Evolutionary conservation across 305 asterid genomes (phyloP), one percentile per base, ranked within the genome.

Genomic region (Fraxinus dipetala): DNA sequence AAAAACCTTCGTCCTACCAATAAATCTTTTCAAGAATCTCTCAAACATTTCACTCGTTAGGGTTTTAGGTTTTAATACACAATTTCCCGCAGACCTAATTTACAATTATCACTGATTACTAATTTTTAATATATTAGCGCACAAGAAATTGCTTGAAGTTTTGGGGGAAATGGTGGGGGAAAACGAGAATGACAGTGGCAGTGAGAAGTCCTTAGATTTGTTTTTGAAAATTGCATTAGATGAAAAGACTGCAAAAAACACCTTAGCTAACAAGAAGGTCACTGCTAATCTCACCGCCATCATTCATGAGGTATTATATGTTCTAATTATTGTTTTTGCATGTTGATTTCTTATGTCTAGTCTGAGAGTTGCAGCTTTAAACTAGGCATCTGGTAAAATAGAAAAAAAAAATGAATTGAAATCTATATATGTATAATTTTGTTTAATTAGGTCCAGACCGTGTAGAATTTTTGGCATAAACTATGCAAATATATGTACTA

Each of bases 251-350:
- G 98, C 99, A 0, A 92, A 92, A 72, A 95, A 95, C 86, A 94
- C 99, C 3, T 82, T 94, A 28, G 97, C 98, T 0, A 95, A 95
- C 77, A 94, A 87, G 28, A 95, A 94, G 89, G 98, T 94, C 78
- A 95, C 98, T 7, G 84, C 89, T 63, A 92, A 89, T 88, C 94
- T 95, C 59, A 89, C 86, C 36, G 92, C 92, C 86, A 93, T 95
- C 72, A 95, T 95, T 78, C 90, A 89, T 74, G 99, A 95, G 97
- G 99, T 95, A 85, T 48, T 16, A 79, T 34, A n/a, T 26, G 4
- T 79, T 0, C 1, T 28, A 26, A 18, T 30, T 73, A 18, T 2
- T 18, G 78, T 13, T 82, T 72, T 40, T 80, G 84, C 86, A 77
- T 80, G 86, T 36, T 22, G 72, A 20, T 43, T 11, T 18, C 13